These are phyloP conservation scores for Plasmodium gallinaceum DNA, from an alignment of 169 alveolate genomes.

Conservation along the genomic window DNA sequence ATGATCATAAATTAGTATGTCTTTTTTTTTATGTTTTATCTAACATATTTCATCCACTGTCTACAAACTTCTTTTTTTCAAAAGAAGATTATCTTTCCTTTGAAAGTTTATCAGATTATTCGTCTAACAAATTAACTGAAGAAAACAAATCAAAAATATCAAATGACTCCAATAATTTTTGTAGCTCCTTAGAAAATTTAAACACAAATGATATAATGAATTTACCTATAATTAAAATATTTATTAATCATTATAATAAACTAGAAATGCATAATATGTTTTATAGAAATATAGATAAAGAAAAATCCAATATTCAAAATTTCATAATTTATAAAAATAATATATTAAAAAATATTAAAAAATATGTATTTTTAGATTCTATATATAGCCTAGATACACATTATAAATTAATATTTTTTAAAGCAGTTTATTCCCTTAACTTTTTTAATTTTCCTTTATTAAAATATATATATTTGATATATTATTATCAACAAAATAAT, in stretches of 20 bases:
- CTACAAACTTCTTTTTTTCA: constrained; percentile 10
- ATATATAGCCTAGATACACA: constrained; percentile 51
- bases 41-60: constrained; percentile 51
- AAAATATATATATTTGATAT: constrained; percentile 23
- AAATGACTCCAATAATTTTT: neutral
- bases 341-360: constrained; percentile 47
- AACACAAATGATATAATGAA: constrained; percentile 4
- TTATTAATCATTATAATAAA: constrained; percentile 46
- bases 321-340: constrained; percentile 47
- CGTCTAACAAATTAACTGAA: neutral
- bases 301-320: constrained; percentile 23
- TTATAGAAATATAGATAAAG: constrained; percentile 30
- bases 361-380: constrained; percentile 48
- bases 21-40: constrained; percentile 59
- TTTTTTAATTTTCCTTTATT: constrained; percentile 59
- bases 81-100: neutral
- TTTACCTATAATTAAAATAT: constrained; percentile 33
- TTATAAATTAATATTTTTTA: constrained; percentile 57
- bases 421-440: constrained; percentile 58
- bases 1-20: constrained; percentile 68
- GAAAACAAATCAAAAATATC: neutral
- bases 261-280: constrained; percentile 35
- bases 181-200: neutral
- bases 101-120: neutral
- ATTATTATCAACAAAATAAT: constrained; percentile 4